Percentiles rank a stretch among this genome's conserved stretches.
These are phyloP conservation scores for Borealophlyctis nickersoniae DNA, from an alignment of 192 early-diverging fungal species.

Conservation along the genomic window DNA sequence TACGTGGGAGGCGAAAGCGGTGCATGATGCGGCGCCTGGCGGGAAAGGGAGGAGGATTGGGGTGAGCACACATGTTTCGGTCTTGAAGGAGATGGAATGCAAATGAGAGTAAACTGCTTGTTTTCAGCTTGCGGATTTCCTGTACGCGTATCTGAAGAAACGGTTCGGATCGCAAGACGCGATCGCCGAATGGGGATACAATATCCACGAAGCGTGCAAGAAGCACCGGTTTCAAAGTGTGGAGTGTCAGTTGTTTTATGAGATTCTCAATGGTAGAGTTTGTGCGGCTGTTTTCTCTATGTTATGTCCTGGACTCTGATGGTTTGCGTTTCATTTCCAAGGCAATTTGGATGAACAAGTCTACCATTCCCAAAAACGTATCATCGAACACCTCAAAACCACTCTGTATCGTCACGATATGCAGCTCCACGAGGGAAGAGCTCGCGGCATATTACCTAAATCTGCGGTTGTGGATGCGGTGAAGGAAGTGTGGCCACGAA, in stretches of 20 bases:
- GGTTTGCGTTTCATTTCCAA: too few species aligned
- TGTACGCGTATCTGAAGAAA: conserved; percentile 56
- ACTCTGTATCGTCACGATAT: conserved; percentile 41
- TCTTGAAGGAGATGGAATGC: background rate
- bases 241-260: conserved; percentile 40
- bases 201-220: conserved; percentile 41
- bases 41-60: conserved; percentile 5
- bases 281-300: conserved; percentile 7
- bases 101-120: too few species aligned
- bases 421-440: conserved; percentile 29
- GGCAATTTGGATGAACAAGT: conserved; percentile 37
- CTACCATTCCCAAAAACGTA: conserved; percentile 36
- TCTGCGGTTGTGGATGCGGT: conserved; percentile 13
- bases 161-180: conserved; percentile 52
- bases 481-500: conserved; percentile 37
- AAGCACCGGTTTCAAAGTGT: conserved; percentile 31
- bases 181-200: conserved; percentile 62
- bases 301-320: too few species aligned
- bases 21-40: conserved; percentile 35
- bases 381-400: conserved; percentile 40
- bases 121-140: conserved; percentile 46
- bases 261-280: conserved; percentile 38
- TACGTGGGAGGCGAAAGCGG: conserved; percentile 53
- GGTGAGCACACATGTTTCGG: background rate
- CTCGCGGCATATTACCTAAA: conserved; percentile 34